These are phyloP conservation scores for Microcyclosporella mali DNA, from an alignment of 2,329 filamentous ascomycete genomes.

Conservation along the genomic window DNA sequence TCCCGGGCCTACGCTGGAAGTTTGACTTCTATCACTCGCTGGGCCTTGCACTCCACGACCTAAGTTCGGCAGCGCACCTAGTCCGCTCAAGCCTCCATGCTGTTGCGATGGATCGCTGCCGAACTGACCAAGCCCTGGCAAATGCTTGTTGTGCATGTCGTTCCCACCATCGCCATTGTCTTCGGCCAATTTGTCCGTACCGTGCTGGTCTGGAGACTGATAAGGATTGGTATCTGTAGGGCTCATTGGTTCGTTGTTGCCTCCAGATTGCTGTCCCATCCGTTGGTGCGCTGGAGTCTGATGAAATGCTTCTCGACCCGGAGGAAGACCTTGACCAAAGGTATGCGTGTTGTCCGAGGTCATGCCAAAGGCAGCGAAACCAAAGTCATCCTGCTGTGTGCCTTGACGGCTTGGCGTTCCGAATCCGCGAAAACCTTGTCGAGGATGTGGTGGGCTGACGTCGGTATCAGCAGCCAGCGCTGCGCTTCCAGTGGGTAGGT, in stretches of 20 bases:
- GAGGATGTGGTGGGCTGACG: constrained; percentile 46
- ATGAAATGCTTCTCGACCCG: constrained; percentile 52
- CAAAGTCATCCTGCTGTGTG: constrained; percentile 52
- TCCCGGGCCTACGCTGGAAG: constrained; percentile 71
- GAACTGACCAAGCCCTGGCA: constrained; percentile 29
- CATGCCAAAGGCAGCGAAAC: constrained; percentile 57
- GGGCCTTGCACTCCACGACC: constrained; percentile 44
- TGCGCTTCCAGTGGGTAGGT: constrained; percentile 60
- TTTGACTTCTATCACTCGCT: constrained; percentile 85
- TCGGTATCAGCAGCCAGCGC: constrained; percentile 71
- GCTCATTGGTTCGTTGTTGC: constrained; percentile 64
- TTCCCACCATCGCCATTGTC: constrained; percentile 24
- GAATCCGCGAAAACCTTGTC: constrained; percentile 38
- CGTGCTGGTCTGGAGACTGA: constrained; percentile 77
- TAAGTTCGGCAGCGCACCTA: constrained; percentile 27
- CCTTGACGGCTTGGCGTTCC: constrained; percentile 42
- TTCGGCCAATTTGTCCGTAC: constrained; percentile 51
- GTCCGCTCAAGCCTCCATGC: constrained; percentile 28
- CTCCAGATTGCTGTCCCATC: constrained; percentile 37
- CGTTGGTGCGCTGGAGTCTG: constrained; percentile 46
- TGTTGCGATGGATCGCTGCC: constrained; percentile 20
- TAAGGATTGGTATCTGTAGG: constrained; percentile 96
- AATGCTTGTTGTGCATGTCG: constrained; percentile 25
- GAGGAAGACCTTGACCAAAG: constrained; percentile 24
- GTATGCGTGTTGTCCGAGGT: constrained; percentile 43